These are phyloP conservation scores for Pseudoperonospora humuli DNA, from an alignment of 352 stramenopile species.

Conservation along the genomic window DNA sequence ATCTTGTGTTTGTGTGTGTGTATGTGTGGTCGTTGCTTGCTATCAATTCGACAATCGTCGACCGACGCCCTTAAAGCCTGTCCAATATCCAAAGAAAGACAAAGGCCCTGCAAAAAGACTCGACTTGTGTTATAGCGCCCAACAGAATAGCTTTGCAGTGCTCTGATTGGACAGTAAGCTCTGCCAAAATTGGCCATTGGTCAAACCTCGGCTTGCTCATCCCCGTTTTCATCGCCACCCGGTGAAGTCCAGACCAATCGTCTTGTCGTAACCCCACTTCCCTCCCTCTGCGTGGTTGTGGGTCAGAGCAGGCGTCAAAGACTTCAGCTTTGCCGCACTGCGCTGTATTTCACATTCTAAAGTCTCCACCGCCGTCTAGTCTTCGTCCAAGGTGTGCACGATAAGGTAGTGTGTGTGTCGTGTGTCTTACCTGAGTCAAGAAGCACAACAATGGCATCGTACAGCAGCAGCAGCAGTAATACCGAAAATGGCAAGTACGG, in stretches of 20 bases:
- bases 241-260: constrained; percentile 22
- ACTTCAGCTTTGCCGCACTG: not conserved
- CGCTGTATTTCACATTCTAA: constrained; percentile 17
- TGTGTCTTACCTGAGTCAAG: not conserved
- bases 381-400: not conserved
- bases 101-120: constrained; percentile 5
- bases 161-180: constrained; percentile 6
- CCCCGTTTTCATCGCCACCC: constrained; percentile 7
- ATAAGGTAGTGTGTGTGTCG: not conserved
- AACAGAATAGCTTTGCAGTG: constrained; percentile 19
- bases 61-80: constrained; percentile 5
- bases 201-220: not conserved
- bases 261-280: constrained; percentile 12
- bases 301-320: not conserved
- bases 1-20: not conserved
- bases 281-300: constrained; percentile 16
- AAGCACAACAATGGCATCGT: constrained; percentile 2
- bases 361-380: constrained; percentile 12
- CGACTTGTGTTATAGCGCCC: constrained; percentile 1
- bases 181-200: constrained; percentile 12
- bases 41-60: constrained; percentile 23
- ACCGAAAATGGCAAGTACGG: constrained; percentile 33
- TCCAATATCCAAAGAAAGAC: constrained; percentile 10
- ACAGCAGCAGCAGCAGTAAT: constrained; percentile 5
- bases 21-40: constrained; percentile 2